Percentiles rank a stretch among this genome's conserved stretches.
Evolutionary conservation across 345 rosid species (phyloP).

Genomic region (Ceriops zippeliana): DNA sequence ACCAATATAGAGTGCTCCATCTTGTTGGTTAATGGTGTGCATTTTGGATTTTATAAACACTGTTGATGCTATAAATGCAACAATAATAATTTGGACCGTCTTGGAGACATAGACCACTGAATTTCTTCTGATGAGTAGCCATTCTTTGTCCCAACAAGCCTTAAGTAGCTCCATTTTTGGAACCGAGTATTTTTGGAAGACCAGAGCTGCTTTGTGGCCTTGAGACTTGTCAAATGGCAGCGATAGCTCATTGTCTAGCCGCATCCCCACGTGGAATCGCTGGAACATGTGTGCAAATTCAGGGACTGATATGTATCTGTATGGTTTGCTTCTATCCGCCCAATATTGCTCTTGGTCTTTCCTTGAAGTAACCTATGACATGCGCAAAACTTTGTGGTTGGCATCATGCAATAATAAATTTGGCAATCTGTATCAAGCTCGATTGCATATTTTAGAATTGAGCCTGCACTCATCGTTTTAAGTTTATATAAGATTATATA

Average conservation of each 20-base stretch:
- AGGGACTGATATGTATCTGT: conserved; percentile 35
- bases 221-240: conserved; percentile 25
- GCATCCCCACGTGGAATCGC: conserved; percentile 25
- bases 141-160: conserved; percentile 46
- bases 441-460: no score
- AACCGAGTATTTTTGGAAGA: conserved; percentile 32
- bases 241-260: conserved; percentile 29
- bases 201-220: conserved; percentile 23
- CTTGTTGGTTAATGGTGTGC: conserved; percentile 20
- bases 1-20: conserved; percentile 39
- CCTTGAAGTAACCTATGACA: conserved; percentile 40
- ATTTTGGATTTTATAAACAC: conserved; percentile 34
- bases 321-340: conserved; percentile 28
- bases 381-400: background rate
- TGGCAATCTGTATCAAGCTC: no score
- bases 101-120: conserved; percentile 41
- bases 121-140: conserved; percentile 47
- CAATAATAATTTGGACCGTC: conserved; percentile 26
- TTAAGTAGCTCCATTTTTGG: conserved; percentile 39
- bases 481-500: no score
- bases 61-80: conserved; percentile 33
- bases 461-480: no score
- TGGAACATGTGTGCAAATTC: conserved; percentile 30
- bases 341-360: conserved; percentile 53
- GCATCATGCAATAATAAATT: no score